Evolutionary conservation across 176 grass and related monocot genomes (phyloP).

Genomic region (Saccharum spontaneum): DNA sequence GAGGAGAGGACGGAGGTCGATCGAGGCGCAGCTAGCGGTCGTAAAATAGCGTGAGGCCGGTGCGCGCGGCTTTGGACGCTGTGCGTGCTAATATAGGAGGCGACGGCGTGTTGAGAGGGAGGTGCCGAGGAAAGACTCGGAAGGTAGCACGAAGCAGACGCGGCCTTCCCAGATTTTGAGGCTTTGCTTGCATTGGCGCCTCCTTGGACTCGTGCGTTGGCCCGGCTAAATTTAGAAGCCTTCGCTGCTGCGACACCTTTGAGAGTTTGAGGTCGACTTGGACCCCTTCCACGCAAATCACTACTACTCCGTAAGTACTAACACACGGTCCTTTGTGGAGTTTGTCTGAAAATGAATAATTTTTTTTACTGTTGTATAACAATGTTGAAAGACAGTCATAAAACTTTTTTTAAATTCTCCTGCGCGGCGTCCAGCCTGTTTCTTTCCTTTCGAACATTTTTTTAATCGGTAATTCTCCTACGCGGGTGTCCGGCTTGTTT

Average conservation of each 20-base stretch:
- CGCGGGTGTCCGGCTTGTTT: too few relatives aligned
- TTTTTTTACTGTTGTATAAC: too few relatives aligned
- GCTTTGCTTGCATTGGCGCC: not conserved
- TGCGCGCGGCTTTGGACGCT: not conserved
- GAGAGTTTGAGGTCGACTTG: conserved; percentile 5
- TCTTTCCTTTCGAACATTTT: too few relatives aligned
- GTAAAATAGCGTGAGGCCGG: not conserved
- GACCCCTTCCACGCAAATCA: not conserved
- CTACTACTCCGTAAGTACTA: not conserved
- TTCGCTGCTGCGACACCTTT: not conserved
- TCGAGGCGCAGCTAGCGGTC: not conserved
- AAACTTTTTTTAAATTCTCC: too few relatives aligned
- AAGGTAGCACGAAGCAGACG: conserved; percentile 44
- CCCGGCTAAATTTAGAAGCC: conserved; percentile 19
- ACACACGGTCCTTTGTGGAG: not conserved
- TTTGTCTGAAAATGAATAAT: not conserved
- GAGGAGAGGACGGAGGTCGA: not conserved
- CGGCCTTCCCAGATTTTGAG: conserved; percentile 3
- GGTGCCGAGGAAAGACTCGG: conserved; percentile 40
- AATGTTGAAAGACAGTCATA: too few relatives aligned
- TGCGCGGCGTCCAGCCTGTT: too few relatives aligned
- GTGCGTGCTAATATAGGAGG: conserved; percentile 39
- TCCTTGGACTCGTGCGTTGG: not conserved
- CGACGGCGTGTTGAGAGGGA: conserved; percentile 12
- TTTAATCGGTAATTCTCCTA: too few relatives aligned